Percentiles rank a stretch among this genome's conserved stretches.
These are phyloP conservation scores for Leucaena leucocephala DNA, from an alignment of 306 rosid genomes.

Conservation along the genomic window DNA sequence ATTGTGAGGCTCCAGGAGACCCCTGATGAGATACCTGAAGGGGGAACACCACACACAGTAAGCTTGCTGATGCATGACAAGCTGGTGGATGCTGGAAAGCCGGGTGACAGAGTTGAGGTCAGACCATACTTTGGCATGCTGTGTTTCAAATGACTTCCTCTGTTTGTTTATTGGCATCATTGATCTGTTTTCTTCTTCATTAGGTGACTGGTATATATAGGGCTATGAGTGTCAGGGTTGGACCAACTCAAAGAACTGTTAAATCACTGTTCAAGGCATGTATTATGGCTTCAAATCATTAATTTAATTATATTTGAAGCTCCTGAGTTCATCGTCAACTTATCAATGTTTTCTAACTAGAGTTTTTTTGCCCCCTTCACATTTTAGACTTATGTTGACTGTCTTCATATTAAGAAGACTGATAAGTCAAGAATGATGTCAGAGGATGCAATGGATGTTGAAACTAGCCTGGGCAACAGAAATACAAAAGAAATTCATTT, in stretches of 20 bases:
- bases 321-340: constrained; percentile 8
- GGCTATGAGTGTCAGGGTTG: constrained; percentile 96
- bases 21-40: constrained; percentile 97
- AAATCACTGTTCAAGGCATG: constrained; percentile 89
- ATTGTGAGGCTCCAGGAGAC: constrained; percentile 98
- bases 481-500: constrained; percentile 54
- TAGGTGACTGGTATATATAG: constrained; percentile 95
- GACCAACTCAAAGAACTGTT: constrained; percentile 94
- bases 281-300: constrained; percentile 5
- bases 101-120: constrained; percentile 98
- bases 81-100: constrained; percentile 92
- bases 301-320: constrained; percentile 8
- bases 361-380: constrained; percentile 28
- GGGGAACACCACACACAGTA: constrained; percentile 98
- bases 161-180: constrained; percentile 28
- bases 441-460: constrained; percentile 68
- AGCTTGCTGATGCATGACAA: constrained; percentile 95
- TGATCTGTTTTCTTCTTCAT: constrained; percentile 32
- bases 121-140: constrained; percentile 30
- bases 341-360: constrained; percentile 25
- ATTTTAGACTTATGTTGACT: constrained; percentile 88
- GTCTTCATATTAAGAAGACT: constrained; percentile 89
- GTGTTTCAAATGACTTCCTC: constrained; percentile 16
- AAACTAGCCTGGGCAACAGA: constrained; percentile 44
- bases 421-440: constrained; percentile 87